Conservation (phyloP, 2,329 filamentous ascomycete species). For the Davidsoniella australis region DNA sequence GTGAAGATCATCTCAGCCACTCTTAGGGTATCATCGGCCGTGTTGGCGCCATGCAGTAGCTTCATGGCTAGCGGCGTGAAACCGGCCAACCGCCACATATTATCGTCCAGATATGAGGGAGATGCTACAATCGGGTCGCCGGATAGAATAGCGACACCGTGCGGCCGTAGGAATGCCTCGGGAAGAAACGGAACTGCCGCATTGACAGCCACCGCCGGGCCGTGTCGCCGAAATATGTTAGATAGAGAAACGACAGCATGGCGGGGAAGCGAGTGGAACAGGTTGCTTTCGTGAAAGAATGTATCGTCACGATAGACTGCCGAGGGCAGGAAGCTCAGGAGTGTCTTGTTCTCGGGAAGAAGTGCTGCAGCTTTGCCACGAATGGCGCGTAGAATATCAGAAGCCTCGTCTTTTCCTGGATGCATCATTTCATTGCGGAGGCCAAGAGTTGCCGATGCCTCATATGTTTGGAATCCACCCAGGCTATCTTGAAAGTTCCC, state of each 20-base stretch:
- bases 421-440: slow-evolving; percentile 82
- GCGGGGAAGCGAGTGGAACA: slow-evolving; percentile 61
- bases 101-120: slow-evolving; percentile 77
- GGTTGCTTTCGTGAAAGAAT: slow-evolving; percentile 56
- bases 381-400: slow-evolving; percentile 81
- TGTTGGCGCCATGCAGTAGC: slow-evolving; percentile 60
- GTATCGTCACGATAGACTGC: slow-evolving; percentile 71
- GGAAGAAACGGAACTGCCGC: slow-evolving; percentile 74
- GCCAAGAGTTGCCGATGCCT: slow-evolving; percentile 77
- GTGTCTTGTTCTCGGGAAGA: slow-evolving; percentile 61
- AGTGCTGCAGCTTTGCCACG: slow-evolving; percentile 68
- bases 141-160: slow-evolving; percentile 67
- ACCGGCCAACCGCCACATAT: slow-evolving; percentile 82
- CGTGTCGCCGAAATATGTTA: slow-evolving; percentile 53
- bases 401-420: slow-evolving; percentile 75
- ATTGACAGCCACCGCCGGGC: slow-evolving; percentile 71
- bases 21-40: slow-evolving; percentile 52
- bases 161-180: slow-evolving; percentile 64
- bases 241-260: slow-evolving; percentile 51
- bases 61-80: slow-evolving; percentile 75
- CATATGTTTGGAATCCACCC: slow-evolving; percentile 90
- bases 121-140: slow-evolving; percentile 68
- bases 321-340: slow-evolving; percentile 69
- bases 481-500: slow-evolving; percentile 95
- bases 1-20: slow-evolving; percentile 73